Evolutionary conservation across 176 grass and related monocot species (phyloP), one percentile per base, ranked within the genome.

Genomic region (Cenchrus fungigraminus): DNA sequence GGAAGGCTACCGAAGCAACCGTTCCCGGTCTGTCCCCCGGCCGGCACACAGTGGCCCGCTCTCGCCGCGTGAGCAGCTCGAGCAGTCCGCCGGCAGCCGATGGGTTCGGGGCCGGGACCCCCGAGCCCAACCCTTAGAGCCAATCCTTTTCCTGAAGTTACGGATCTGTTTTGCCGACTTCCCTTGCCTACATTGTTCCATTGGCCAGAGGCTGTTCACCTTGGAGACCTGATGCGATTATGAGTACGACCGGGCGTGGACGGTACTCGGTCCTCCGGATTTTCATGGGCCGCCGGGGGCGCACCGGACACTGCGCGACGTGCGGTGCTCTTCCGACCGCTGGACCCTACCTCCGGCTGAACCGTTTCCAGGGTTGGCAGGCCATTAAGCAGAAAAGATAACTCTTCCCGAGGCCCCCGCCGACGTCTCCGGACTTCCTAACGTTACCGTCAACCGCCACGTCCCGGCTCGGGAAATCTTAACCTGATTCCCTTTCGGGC

Each of bases 191-290:
- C 84, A 87, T 94, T 91, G 79, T 91, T 94, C 89, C 83, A 84
- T 74, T 74, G 71, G 49, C 71, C 71, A 74, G 22, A 74, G 71
- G 71, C 34, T 92, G 78, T 92, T 89, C 90, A 92, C 83, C 90
- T 92, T 92, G 83, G 90, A 92, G 90, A 92, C 90, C 77, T 93
- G 84, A 93, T 93, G 88, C 88, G 88, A 81, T 93, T 93, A 90
- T 93, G 87, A 87, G 87, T 90, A 90, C 49, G 71, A 74, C 71
- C 71, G 49, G 71, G 71, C 71, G 25, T 83, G 86, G 83, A 76
- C 83, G 80, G 87, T 88, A 89, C 79, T 84, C 87, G 84, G 87
- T 92, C 91, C 91, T 90, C 87, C 65, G 84, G 80, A 87, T 92
- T 92, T 87, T 92, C 81, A 90, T 3, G 88, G 91, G 89, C 89